These are phyloP conservation scores for Podila epicladia DNA, from an alignment of 192 early-diverging fungal genomes.

Conservation along the genomic window DNA sequence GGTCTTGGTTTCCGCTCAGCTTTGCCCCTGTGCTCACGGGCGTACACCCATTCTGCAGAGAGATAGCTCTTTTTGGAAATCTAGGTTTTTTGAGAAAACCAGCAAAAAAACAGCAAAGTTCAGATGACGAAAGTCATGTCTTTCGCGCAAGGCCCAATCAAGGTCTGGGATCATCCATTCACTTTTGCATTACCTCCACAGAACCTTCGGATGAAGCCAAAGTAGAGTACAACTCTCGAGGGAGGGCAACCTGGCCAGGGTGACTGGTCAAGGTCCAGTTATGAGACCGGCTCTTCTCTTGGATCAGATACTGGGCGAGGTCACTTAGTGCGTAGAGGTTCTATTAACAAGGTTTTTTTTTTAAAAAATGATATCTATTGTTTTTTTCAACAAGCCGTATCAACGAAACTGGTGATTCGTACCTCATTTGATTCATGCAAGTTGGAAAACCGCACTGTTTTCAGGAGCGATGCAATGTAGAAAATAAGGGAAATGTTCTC, in stretches of 20 bases:
- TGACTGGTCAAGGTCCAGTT: slow-evolving; percentile 87
- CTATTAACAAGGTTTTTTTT: slow-evolving; percentile 20
- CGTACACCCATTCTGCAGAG: slow-evolving; percentile 25
- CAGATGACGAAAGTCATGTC: background rate
- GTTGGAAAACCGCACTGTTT: slow-evolving; percentile 73
- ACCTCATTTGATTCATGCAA: slow-evolving; percentile 59
- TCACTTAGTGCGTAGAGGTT: slow-evolving; percentile 89
- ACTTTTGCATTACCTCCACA: slow-evolving; percentile 44
- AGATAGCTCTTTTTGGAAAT: slow-evolving; percentile 47
- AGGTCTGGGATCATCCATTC: background rate
- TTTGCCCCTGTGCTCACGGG: slow-evolving; percentile 22
- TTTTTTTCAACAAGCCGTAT: background rate
- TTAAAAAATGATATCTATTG: background rate
- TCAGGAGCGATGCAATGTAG: slow-evolving; percentile 77
- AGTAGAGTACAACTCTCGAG: slow-evolving; percentile 71
- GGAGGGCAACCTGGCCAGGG: slow-evolving; percentile 73
- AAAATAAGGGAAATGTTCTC: slow-evolving; percentile 90
- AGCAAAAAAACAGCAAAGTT: background rate
- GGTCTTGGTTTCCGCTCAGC: slow-evolving; percentile 27
- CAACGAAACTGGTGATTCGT: slow-evolving; percentile 6
- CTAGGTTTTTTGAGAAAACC: slow-evolving; percentile 13
- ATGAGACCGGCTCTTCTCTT: slow-evolving; percentile 73
- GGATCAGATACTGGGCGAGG: slow-evolving; percentile 81
- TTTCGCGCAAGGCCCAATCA: background rate
- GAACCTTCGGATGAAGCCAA: slow-evolving; percentile 52